Evolutionary conservation across 169 alveolate species (phyloP).

Genomic region (Cyclospora cayetanensis): DNA sequence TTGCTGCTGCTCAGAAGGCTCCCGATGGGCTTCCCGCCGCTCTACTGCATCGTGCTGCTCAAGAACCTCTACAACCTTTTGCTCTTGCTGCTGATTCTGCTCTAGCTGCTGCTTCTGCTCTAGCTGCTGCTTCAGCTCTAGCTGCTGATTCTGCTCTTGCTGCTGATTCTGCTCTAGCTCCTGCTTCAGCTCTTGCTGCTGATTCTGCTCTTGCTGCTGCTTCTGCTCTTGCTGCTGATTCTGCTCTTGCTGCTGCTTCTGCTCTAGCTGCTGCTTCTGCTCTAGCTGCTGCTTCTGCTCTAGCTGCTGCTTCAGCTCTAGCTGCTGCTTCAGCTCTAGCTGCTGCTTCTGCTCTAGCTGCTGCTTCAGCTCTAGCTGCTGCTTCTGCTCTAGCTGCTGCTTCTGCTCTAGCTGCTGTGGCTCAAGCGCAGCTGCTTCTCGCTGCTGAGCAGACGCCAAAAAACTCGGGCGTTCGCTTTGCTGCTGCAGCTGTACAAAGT

Average conservation of each 20-base stretch:
- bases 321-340: background rate
- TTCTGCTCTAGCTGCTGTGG: background rate
- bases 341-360: background rate
- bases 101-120: background rate
- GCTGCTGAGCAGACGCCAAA: no score
- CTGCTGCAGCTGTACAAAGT: background rate
- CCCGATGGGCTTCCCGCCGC: background rate
- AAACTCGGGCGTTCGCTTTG: no score
- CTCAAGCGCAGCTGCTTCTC: no score
- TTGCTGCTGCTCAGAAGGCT: background rate
- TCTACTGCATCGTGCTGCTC: background rate
- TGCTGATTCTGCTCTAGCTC: background rate
- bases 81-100: background rate
- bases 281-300: background rate
- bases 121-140: no score
- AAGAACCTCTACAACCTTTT: background rate
- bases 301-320: background rate
- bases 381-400: background rate
- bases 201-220: background rate
- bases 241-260: background rate
- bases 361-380: background rate
- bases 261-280: background rate
- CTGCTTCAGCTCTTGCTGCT: background rate
- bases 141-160: background rate
- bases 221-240: background rate